Conservation (phyloP, 768 basidiomycete species). For the Neoboletus subvelutipes region DNA sequence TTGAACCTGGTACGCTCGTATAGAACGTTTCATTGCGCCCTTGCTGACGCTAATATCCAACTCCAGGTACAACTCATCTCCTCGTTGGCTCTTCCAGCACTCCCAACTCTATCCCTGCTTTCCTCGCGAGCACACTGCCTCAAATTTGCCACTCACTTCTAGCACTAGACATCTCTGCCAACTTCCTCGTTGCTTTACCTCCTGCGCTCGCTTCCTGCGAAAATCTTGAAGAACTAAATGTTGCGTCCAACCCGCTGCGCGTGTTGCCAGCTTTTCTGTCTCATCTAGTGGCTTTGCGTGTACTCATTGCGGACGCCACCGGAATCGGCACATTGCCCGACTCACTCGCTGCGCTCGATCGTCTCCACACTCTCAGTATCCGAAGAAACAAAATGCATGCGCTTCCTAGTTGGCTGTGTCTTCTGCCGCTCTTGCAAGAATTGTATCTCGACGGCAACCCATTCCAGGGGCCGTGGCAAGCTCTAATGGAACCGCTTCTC, state of each 20-base stretch:
- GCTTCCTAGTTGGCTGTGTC: conserved; percentile 93
- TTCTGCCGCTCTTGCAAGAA: conserved; percentile 80
- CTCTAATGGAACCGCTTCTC: conserved; percentile 82
- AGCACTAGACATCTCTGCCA: conserved; percentile 90
- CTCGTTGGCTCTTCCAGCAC: conserved; percentile 80
- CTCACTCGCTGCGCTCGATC: conserved; percentile 68
- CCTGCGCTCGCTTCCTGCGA: conserved; percentile 77
- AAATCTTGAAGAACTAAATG: conserved; percentile 88
- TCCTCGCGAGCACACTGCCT: conserved; percentile 69
- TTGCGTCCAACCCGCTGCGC: conserved; percentile 87
- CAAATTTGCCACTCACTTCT: conserved; percentile 76
- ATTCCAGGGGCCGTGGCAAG: conserved; percentile 91
- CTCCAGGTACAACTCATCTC: conserved; percentile 87
- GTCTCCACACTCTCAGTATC: conserved; percentile 85
- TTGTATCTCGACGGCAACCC: conserved; percentile 95
- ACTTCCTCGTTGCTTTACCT: conserved; percentile 81
- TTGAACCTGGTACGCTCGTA: conserved; percentile 63
- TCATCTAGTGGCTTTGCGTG: conserved; percentile 71
- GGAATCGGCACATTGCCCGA: conserved; percentile 76
- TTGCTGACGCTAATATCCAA: conserved; percentile 1
- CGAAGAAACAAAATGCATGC: conserved; percentile 85
- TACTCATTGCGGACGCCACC: conserved; percentile 92
- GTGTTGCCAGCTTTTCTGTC: conserved; percentile 90
- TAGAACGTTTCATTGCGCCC: not conserved
- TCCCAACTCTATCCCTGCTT: conserved; percentile 73